phyloP scores from a whole-genome alignment of 1,139 yeast genomes.

The Scheffersomyces titani region DNA sequence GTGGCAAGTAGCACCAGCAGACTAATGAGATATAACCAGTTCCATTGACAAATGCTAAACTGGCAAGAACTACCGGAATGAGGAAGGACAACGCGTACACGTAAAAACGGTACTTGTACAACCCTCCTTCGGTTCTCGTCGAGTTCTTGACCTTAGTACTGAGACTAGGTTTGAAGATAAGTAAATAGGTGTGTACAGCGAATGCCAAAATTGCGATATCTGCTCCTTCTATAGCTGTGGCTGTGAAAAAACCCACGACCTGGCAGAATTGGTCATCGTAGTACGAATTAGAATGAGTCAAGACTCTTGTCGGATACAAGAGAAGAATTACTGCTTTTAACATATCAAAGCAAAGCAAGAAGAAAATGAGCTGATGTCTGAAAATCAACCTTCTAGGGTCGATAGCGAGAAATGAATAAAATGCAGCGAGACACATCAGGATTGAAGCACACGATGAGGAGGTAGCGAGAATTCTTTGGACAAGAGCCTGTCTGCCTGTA shows the following conservation, averaged over 20 bases:
- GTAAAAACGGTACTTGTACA: constrained; percentile 57
- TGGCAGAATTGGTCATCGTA: constrained; percentile 60
- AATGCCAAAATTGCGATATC: constrained; percentile 82
- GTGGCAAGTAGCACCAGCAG: constrained; percentile 83
- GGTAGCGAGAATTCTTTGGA: constrained; percentile 55
- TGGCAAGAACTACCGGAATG: constrained; percentile 69
- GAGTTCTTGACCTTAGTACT: constrained; percentile 47
- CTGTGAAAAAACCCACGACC: constrained; percentile 83
- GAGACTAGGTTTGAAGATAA: constrained; percentile 63
- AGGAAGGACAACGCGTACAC: constrained; percentile 63
- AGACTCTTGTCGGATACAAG: constrained; percentile 68
- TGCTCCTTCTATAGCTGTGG: constrained; percentile 82
- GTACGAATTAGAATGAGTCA: constrained; percentile 51
- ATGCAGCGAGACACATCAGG: constrained; percentile 51
- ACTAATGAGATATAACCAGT: constrained; percentile 64
- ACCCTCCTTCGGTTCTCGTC: constrained; percentile 68
- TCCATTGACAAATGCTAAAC: constrained; percentile 62
- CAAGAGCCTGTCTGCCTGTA: constrained; percentile 24
- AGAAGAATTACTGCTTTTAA: constrained; percentile 71
- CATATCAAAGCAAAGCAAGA: constrained; percentile 69
- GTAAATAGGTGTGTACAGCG: constrained; percentile 78
- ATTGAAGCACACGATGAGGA: constrained; percentile 61
- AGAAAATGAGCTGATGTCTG: constrained; percentile 71
- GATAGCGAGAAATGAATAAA: constrained; percentile 58
- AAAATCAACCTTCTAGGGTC: constrained; percentile 64